phyloP scores from a whole-genome alignment of 2,329 filamentous ascomycete species.

The Chalaropsis thielavioides region DNA sequence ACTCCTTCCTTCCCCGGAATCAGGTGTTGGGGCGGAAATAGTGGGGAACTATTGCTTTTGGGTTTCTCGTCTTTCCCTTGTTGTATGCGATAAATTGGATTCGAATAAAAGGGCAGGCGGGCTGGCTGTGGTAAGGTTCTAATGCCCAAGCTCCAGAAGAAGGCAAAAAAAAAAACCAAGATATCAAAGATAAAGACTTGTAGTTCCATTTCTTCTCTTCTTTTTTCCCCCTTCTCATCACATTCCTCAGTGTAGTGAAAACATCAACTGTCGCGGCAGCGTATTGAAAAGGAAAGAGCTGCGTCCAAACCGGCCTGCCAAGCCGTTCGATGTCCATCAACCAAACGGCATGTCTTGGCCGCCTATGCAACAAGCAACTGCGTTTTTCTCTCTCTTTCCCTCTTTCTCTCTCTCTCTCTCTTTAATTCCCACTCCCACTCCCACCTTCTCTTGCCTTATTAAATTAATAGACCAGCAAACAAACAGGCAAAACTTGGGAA shows the following conservation, averaged over 20 bases:
- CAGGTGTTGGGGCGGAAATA: slow-evolving; percentile 1
- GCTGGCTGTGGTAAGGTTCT: no score
- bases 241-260: background rate
- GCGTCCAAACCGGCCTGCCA: background rate
- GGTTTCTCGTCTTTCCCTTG: background rate
- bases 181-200: no score
- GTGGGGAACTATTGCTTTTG: background rate
- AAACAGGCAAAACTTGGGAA: background rate
- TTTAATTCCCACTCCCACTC: background rate
- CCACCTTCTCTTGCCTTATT: background rate
- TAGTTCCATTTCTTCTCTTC: no score
- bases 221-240: background rate
- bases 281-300: background rate
- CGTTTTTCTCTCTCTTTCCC: background rate
- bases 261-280: background rate
- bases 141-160: no score
- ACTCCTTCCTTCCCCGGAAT: slow-evolving; percentile 2
- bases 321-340: background rate
- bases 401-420: background rate
- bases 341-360: background rate
- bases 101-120: background rate
- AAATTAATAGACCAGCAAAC: no score
- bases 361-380: background rate
- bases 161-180: no score
- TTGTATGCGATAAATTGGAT: background rate